Evolutionary conservation across 2,329 filamentous ascomycete species (phyloP), one percentile per base, ranked within the genome.

Genomic region (Pseudogymnoascus sp.): DNA sequence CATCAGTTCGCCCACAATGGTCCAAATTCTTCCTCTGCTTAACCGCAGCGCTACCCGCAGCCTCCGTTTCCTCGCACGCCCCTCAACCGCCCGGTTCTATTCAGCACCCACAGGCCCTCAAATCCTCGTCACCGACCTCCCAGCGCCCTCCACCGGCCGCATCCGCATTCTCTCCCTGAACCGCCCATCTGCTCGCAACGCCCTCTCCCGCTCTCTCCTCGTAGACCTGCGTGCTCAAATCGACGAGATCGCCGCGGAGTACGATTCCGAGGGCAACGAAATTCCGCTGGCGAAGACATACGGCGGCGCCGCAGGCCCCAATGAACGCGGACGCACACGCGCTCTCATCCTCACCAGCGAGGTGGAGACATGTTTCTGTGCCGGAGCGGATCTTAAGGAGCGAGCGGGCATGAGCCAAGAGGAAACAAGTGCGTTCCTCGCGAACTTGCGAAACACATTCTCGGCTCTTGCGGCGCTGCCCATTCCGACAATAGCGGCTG

Each of bases 371-470:
- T 89, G 87, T 71, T 99, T 99, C 76, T 99, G 95, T 76, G 92
- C 95, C 0, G 95, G 95, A 39, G 95, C 95, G 3, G 95, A 99
- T 74, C 78, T 99, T 71, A 98, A 97, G 75, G 93, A 97, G 80
- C 81, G 93, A 28, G 83, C 84, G 65, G 84, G 82, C 3, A 95
- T 97, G 77, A 88, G 85, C 0, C 83, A 81, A 66, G 84, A 92
- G 70, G 89, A 97, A 92, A 96, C 92, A 2, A 80, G 83, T 39
- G 80, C 85, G 25, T 99, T 99, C 80, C 86, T 99, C 36, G 73
- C 81, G 51, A 83, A 84, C 72, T 87, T 99, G 62, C 89, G 93
- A 70, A 77, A 77, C 61, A 96, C 93, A 60, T 87, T 99, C 73
- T 80, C 84, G 43, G 80, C 84, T 45, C 84, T 99, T 65, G 83